Conservation (phyloP, 495 filamentous ascomycete species). For the Bacidia gigantensis region DNA sequence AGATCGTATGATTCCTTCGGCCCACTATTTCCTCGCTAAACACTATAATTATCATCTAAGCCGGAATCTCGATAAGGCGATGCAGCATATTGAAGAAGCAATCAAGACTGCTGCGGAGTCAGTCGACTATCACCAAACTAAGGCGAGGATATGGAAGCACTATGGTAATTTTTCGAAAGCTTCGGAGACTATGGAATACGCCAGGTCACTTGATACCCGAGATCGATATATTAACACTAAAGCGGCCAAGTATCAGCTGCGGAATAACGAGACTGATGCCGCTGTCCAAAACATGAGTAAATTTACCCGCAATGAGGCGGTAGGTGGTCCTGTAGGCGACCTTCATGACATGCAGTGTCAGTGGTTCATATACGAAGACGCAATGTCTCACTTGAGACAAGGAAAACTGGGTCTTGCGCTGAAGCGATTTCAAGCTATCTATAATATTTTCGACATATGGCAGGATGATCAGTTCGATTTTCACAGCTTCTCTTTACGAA, state of each 20-base stretch:
- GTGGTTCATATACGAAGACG: slow-evolving; percentile 94
- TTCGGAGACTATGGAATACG: slow-evolving; percentile 76
- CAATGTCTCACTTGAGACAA: slow-evolving; percentile 74
- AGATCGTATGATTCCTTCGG: slow-evolving; percentile 58
- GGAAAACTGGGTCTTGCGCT: slow-evolving; percentile 72
- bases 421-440: slow-evolving; percentile 75
- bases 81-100: slow-evolving; percentile 67
- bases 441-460: slow-evolving; percentile 93
- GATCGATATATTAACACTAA: slow-evolving; percentile 98
- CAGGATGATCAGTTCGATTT: slow-evolving; percentile 98
- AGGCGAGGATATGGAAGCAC: slow-evolving; percentile 91
- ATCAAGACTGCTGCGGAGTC: slow-evolving; percentile 62
- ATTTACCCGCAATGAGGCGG: slow-evolving; percentile 84
- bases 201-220: slow-evolving; percentile 66
- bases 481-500: slow-evolving; percentile 88
- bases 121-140: slow-evolving; percentile 90
- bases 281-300: slow-evolving; percentile 81
- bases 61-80: slow-evolving; percentile 67
- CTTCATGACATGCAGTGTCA: slow-evolving; percentile 97
- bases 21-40: slow-evolving; percentile 84
- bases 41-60: slow-evolving; percentile 91
- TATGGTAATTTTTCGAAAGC: slow-evolving; percentile 68
- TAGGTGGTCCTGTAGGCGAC: slow-evolving; percentile 77
- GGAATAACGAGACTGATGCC: slow-evolving; percentile 78
- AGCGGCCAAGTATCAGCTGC: slow-evolving; percentile 89